Evolutionary conservation across 2,329 filamentous ascomycete species (phyloP).

Genomic region (Penicillium corylophilum): DNA sequence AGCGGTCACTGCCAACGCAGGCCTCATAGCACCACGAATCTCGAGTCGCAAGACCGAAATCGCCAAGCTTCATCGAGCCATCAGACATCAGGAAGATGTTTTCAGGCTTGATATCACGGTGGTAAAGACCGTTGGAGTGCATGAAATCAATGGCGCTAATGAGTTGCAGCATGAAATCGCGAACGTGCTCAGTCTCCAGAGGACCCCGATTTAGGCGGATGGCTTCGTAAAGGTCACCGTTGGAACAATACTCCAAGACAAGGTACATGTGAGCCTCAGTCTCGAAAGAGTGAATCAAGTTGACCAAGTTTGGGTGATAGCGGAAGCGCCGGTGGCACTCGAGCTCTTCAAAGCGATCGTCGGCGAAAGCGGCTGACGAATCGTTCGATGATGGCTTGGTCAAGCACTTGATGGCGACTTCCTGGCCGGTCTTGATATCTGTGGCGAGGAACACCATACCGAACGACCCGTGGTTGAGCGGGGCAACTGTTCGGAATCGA

Average conservation of each 20-base stretch:
- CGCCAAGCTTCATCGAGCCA: slow-evolving; percentile 91
- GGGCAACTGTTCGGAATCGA: slow-evolving; percentile 86
- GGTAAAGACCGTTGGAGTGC: slow-evolving; percentile 86
- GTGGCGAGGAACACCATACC: slow-evolving; percentile 96
- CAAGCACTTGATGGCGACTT: slow-evolving; percentile 94
- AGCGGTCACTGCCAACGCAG: slow-evolving; percentile 94
- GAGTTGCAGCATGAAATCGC: slow-evolving; percentile 94
- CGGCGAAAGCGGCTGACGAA: slow-evolving; percentile 65
- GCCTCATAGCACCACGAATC: slow-evolving; percentile 89
- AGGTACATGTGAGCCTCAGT: slow-evolving; percentile 86
- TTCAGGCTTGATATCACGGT: slow-evolving; percentile 98
- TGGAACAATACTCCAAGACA: slow-evolving; percentile 91
- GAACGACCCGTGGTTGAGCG: slow-evolving; percentile 97
- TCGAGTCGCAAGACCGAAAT: slow-evolving; percentile 89
- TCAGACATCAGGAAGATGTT: slow-evolving; percentile 92
- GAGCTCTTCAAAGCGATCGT: slow-evolving; percentile 65
- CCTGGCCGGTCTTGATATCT: slow-evolving; percentile 72
- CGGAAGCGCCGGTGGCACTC: slow-evolving; percentile 77
- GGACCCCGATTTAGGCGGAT: slow-evolving; percentile 87
- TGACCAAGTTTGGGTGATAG: slow-evolving; percentile 87
- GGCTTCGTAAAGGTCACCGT: slow-evolving; percentile 95
- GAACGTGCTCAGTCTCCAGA: slow-evolving; percentile 91
- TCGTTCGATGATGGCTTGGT: slow-evolving; percentile 72
- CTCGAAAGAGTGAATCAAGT: slow-evolving; percentile 86
- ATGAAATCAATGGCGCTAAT: slow-evolving; percentile 87